A percentile compares a stretch with the other conserved stretches of the same genome.
Conservation (phyloP, 1,139 yeast genomes). For the Suzukiozyma palmioleophila region DNA sequence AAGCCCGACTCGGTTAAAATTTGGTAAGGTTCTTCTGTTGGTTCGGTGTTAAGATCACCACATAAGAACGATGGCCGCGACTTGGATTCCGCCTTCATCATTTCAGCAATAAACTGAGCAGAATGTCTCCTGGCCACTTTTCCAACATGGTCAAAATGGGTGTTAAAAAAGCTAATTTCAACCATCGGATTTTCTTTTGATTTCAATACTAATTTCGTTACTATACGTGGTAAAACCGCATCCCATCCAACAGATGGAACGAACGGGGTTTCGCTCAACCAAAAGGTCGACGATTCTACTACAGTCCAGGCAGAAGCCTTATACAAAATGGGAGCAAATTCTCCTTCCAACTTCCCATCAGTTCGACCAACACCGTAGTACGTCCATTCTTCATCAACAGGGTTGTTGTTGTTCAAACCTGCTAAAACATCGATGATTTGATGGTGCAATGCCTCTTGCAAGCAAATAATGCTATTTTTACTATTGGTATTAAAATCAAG, state of each 20-base stretch:
- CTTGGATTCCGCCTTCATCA: conserved; percentile 34
- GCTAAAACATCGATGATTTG: conserved; percentile 46
- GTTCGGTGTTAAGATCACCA: conserved; percentile 57
- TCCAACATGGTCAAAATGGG: conserved; percentile 59
- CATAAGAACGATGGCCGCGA: conserved; percentile 24
- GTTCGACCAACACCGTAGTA: conserved; percentile 49
- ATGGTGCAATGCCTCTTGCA: conserved; percentile 52
- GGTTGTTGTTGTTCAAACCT: conserved; percentile 22
- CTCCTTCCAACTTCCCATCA: conserved; percentile 42
- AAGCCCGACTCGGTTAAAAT: conserved; percentile 32
- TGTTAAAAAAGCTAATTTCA: conserved; percentile 44
- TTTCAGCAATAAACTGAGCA: conserved; percentile 42
- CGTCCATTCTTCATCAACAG: conserved; percentile 20
- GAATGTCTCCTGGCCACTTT: conserved; percentile 42
- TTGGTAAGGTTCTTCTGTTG: conserved; percentile 46
- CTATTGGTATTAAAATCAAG: conserved; percentile 34
- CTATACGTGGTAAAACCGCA: conserved; percentile 40
- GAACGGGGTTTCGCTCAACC: conserved; percentile 41
- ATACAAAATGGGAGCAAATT: conserved; percentile 42
- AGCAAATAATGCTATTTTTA: conserved; percentile 38
- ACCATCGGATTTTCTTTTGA: conserved; percentile 18
- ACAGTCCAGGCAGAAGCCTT: conserved; percentile 25
- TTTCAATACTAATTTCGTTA: conserved; percentile 36
- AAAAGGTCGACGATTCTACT: conserved; percentile 32
- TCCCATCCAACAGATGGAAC: conserved; percentile 40